Conservation (phyloP, 352 stramenopile genomes). For the Phytophthora boehmeriae region DNA sequence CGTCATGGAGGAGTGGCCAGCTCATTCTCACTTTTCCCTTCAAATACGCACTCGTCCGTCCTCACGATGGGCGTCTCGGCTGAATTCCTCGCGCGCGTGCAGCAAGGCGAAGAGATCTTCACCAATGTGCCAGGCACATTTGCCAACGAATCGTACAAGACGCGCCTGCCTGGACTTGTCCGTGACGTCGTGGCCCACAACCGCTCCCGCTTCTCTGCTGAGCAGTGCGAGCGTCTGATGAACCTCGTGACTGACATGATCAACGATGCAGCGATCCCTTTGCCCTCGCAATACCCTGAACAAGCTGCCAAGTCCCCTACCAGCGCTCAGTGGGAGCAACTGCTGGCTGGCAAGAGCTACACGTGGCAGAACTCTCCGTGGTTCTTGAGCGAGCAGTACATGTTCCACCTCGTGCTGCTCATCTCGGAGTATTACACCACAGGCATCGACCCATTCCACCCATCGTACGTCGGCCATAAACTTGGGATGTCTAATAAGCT, state of each 20-base stretch:
- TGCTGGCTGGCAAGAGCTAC: constrained; percentile 50
- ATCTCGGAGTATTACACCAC: constrained; percentile 69
- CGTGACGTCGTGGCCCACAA: constrained; percentile 63
- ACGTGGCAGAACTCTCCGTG: constrained; percentile 79
- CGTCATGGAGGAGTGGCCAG: not conserved
- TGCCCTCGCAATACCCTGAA: constrained; percentile 47
- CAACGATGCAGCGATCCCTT: constrained; percentile 45
- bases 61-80: constrained; percentile 38
- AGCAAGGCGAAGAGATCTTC: constrained; percentile 48
- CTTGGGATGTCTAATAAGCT: not conserved
- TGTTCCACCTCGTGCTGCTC: constrained; percentile 73
- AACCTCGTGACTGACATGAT: constrained; percentile 55
- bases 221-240: constrained; percentile 42
- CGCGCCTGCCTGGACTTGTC: constrained; percentile 62
- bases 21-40: constrained; percentile 20
- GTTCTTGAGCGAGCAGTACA: constrained; percentile 80
- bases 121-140: constrained; percentile 61
- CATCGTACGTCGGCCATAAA: constrained; percentile 31
- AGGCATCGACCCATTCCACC: constrained; percentile 69
- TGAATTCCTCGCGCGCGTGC: constrained; percentile 49
- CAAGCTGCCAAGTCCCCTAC: constrained; percentile 42
- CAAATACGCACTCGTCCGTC: not conserved
- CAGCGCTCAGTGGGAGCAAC: constrained; percentile 48
- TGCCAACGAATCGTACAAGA: constrained; percentile 67
- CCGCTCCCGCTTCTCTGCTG: constrained; percentile 34